A percentile compares a stretch with the other conserved stretches of the same genome.
phyloP scores from a whole-genome alignment of 768 basidiomycete genomes.

The Termitomyces sp. region DNA sequence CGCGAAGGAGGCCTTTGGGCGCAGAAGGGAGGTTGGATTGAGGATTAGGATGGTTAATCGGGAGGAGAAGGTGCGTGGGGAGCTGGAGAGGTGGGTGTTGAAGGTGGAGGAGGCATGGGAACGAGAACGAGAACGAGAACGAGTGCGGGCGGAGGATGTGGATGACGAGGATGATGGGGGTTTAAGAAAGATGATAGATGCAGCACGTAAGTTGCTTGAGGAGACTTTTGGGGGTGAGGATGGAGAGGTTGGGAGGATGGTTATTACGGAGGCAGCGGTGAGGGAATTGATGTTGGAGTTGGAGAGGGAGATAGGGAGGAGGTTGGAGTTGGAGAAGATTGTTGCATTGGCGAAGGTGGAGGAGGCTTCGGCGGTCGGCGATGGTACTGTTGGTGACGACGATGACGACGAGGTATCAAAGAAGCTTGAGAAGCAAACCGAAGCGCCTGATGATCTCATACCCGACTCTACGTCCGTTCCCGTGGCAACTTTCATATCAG shows the following conservation, averaged over 20 bases:
- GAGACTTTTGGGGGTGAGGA: constrained; percentile 18
- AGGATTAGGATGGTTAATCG: constrained; percentile 58
- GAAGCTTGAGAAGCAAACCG: neutral
- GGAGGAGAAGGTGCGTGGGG: constrained; percentile 60
- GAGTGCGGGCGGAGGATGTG: neutral
- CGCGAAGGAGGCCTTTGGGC: constrained; percentile 66
- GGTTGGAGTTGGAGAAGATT: constrained; percentile 39
- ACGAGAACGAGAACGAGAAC: too few relatives aligned
- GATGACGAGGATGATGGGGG: constrained; percentile 15
- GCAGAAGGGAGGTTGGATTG: constrained; percentile 65
- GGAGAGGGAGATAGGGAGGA: constrained; percentile 46
- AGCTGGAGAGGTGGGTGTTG: constrained; percentile 53
- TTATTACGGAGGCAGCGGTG: constrained; percentile 46
- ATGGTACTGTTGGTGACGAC: neutral
- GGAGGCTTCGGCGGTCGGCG: neutral
- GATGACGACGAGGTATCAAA: neutral
- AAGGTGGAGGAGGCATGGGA: constrained; percentile 40
- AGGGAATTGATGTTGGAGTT: constrained; percentile 55
- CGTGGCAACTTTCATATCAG: neutral
- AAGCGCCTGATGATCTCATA: neutral
- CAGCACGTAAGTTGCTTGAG: constrained; percentile 22
- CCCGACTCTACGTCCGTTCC: too few relatives aligned
- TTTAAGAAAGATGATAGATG: constrained; percentile 17
- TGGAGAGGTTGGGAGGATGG: constrained; percentile 50
- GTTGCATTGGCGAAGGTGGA: constrained; percentile 12